These are phyloP conservation scores for Monilinia aucupariae DNA, from an alignment of 2,329 filamentous ascomycete genomes.

Conservation along the genomic window DNA sequence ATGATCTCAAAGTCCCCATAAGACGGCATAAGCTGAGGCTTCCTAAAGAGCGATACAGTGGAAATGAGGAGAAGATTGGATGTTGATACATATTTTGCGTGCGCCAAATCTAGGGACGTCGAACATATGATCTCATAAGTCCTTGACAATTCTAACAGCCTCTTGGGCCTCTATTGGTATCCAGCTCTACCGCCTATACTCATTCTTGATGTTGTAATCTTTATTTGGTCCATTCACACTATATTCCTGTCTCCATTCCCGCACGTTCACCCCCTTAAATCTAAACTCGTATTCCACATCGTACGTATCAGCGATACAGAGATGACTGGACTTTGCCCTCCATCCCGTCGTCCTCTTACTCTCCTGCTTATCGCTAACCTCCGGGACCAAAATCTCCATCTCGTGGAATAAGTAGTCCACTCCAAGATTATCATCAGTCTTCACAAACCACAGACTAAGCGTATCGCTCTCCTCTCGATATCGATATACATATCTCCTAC, in stretches of 20 bases:
- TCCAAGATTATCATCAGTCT: slow-evolving; percentile 48
- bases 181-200: slow-evolving; percentile 38
- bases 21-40: too few relatives aligned
- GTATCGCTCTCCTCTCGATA: slow-evolving; percentile 56
- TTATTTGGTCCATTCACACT: slow-evolving; percentile 67
- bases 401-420: slow-evolving; percentile 73
- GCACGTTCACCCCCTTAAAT: slow-evolving; percentile 52
- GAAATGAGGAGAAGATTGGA: background rate
- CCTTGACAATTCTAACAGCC: background rate
- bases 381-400: slow-evolving; percentile 50
- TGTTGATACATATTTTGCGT: too few relatives aligned
- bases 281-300: slow-evolving; percentile 63
- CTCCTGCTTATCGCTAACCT: slow-evolving; percentile 30
- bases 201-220: slow-evolving; percentile 58
- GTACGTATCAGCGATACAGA: slow-evolving; percentile 68
- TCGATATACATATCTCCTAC: slow-evolving; percentile 65
- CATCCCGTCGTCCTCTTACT: slow-evolving; percentile 1
- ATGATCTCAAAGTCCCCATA: too few relatives aligned
- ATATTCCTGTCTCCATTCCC: slow-evolving; percentile 57
- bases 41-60: too few relatives aligned
- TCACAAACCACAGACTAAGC: slow-evolving; percentile 69
- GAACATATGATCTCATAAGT: background rate
- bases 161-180: too few relatives aligned
- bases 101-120: background rate
- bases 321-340: slow-evolving; percentile 58